phyloP scores from a whole-genome alignment of 2,329 filamentous ascomycete species.

The Cercospora zeina region DNA sequence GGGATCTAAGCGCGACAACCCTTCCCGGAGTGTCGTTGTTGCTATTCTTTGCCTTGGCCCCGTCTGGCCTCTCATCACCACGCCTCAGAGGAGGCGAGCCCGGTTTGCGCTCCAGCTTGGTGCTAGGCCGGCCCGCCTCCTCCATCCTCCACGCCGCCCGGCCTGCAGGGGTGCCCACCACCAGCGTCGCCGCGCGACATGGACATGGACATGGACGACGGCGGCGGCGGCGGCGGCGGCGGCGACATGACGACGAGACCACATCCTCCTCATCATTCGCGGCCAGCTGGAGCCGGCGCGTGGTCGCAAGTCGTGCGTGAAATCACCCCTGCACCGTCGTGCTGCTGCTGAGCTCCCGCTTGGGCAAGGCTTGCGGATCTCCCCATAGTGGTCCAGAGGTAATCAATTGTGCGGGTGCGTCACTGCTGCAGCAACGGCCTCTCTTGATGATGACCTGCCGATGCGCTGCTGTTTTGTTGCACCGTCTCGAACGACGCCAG shows the following conservation, averaged over 20 bases:
- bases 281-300: conserved; percentile 14
- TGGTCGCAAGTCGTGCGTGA: conserved; percentile 10
- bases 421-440: conserved; percentile 18
- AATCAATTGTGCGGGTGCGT: conserved; percentile 17
- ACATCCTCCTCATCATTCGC: not conserved
- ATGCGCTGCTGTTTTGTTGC: conserved; percentile 7
- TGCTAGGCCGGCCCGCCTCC: not conserved
- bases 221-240: not conserved
- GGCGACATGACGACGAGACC: not conserved
- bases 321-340: conserved; percentile 16
- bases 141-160: not conserved
- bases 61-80: not conserved
- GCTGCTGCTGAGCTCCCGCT: conserved; percentile 15
- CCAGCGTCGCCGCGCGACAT: too few relatives aligned
- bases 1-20: conserved; percentile 18
- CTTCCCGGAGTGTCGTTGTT: too few relatives aligned
- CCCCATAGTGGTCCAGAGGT: conserved; percentile 22
- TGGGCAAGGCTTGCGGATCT: conserved; percentile 17
- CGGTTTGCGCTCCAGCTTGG: conserved; percentile 16
- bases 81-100: conserved; percentile 11
- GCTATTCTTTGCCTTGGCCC: conserved; percentile 5
- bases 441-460: conserved; percentile 10
- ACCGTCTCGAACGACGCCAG: not conserved
- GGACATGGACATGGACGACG: too few relatives aligned
- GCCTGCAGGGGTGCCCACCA: not conserved